These are phyloP conservation scores for Eimeria necatrix DNA, from an alignment of 169 alveolate genomes.

Conservation along the genomic window DNA sequence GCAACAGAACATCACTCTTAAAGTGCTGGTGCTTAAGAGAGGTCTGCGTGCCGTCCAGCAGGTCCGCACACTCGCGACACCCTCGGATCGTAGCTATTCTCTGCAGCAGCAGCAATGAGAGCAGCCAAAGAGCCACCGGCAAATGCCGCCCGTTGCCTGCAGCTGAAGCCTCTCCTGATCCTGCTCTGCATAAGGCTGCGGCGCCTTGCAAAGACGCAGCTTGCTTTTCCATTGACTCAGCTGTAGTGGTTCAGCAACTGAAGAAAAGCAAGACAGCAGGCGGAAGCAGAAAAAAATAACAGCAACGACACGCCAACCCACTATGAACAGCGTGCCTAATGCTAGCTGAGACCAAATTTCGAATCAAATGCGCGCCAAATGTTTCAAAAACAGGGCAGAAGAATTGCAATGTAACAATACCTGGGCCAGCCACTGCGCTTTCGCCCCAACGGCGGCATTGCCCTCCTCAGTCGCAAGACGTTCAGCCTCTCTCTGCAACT, in stretches of 20 bases:
- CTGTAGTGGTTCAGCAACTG: constrained; percentile 69
- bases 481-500: constrained; percentile 68
- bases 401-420: background rate
- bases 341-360: background rate
- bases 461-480: constrained; percentile 68
- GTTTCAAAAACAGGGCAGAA: background rate
- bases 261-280: background rate
- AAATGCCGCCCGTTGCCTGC: constrained; percentile 52
- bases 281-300: background rate
- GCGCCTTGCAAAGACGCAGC: background rate
- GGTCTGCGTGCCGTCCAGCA: background rate
- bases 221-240: constrained; percentile 56
- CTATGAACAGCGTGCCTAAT: background rate
- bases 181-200: background rate
- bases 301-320: background rate
- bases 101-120: constrained; percentile 11
- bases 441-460: constrained; percentile 52
- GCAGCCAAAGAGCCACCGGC: constrained; percentile 15
- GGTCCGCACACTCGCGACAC: constrained; percentile 56
- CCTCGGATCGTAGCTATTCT: background rate
- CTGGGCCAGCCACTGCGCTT: constrained; percentile 72
- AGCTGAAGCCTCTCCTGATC: constrained; percentile 50
- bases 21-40: background rate
- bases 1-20: constrained; percentile 18
- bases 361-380: too few relatives aligned